These are phyloP conservation scores for Dioscorea dumetorum DNA, from an alignment of 106 monocot species.

Conservation along the genomic window DNA sequence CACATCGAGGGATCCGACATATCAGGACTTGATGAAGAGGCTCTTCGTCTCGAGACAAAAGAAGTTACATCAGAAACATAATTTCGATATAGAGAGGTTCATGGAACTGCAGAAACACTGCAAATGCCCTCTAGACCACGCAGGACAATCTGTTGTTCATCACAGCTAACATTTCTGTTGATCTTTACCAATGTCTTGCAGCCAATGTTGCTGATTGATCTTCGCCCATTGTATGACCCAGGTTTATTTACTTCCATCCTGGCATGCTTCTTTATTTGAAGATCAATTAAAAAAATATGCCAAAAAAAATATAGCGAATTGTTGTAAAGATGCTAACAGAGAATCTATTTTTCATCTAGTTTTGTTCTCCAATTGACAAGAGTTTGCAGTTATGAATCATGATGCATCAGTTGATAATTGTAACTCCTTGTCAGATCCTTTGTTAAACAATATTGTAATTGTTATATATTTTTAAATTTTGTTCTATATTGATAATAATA, in stretches of 20 bases:
- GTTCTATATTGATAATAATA: too few relatives aligned
- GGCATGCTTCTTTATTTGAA: not conserved
- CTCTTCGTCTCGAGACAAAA: slow-evolving; percentile 63
- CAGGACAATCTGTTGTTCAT: too few relatives aligned
- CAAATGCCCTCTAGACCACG: slow-evolving; percentile 45
- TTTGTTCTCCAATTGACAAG: too few relatives aligned
- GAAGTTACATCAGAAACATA: slow-evolving; percentile 53
- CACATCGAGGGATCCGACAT: slow-evolving; percentile 88
- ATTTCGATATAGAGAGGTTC: slow-evolving; percentile 59
- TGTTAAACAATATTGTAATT: too few relatives aligned
- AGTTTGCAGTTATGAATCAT: too few relatives aligned
- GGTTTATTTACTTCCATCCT: slow-evolving; percentile 3
- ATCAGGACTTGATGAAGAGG: slow-evolving; percentile 86
- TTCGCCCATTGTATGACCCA: not conserved
- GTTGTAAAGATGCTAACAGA: not conserved
- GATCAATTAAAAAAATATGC: too few relatives aligned
- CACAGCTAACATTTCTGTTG: too few relatives aligned
- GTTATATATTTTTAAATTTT: too few relatives aligned
- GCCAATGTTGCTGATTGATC: not conserved
- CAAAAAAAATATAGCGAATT: not conserved
- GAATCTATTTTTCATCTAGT: too few relatives aligned
- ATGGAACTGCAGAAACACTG: slow-evolving; percentile 65
- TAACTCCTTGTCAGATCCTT: too few relatives aligned
- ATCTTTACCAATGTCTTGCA: not conserved
- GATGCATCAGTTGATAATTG: too few relatives aligned